These are phyloP conservation scores for Cladosporium sp. DNA, from an alignment of 2,329 filamentous ascomycete species.

Conservation along the genomic window DNA sequence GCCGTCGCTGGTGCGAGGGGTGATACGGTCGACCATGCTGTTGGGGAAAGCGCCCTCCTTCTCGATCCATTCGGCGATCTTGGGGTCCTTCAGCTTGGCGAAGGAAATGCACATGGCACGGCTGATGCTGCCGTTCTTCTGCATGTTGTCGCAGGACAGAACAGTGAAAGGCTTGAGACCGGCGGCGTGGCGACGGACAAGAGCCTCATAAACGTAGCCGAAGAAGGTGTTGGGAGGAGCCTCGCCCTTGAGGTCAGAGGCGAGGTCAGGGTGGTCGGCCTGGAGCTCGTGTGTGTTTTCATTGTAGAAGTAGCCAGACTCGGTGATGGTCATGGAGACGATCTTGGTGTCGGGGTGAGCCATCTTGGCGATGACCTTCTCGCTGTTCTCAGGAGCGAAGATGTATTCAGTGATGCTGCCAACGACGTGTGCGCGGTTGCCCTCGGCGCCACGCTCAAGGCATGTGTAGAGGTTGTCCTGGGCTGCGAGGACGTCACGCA, in stretches of 20 bases:
- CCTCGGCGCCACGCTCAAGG: conserved; percentile 51
- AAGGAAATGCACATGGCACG: conserved; percentile 51
- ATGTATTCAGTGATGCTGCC: conserved; percentile 53
- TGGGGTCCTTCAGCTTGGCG: conserved; percentile 45
- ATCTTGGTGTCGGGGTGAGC: conserved; percentile 52
- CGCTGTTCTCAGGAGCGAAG: conserved; percentile 49
- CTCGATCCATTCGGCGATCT: conserved; percentile 48
- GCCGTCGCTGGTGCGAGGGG: conserved; percentile 44
- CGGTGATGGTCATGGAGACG: conserved; percentile 54
- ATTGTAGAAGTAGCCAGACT: conserved; percentile 56
- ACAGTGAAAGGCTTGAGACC: conserved; percentile 53
- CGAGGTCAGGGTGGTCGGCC: conserved; percentile 47
- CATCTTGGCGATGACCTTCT: conserved; percentile 54
- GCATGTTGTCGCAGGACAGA: conserved; percentile 55
- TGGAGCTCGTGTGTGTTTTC: conserved; percentile 54
- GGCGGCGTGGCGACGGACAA: conserved; percentile 42
- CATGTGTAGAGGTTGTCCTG: conserved; percentile 54
- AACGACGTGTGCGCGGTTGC: conserved; percentile 46
- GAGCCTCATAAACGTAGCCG: conserved; percentile 51
- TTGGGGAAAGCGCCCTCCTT: conserved; percentile 51
- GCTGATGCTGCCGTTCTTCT: conserved; percentile 53
- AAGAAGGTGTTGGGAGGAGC: conserved; percentile 46
- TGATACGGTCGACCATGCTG: conserved; percentile 55
- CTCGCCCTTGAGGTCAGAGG: conserved; percentile 45
- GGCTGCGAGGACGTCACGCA: conserved; percentile 47